phyloP scores from a whole-genome alignment of 208 protist species.

The Leishmania mexicana region DNA sequence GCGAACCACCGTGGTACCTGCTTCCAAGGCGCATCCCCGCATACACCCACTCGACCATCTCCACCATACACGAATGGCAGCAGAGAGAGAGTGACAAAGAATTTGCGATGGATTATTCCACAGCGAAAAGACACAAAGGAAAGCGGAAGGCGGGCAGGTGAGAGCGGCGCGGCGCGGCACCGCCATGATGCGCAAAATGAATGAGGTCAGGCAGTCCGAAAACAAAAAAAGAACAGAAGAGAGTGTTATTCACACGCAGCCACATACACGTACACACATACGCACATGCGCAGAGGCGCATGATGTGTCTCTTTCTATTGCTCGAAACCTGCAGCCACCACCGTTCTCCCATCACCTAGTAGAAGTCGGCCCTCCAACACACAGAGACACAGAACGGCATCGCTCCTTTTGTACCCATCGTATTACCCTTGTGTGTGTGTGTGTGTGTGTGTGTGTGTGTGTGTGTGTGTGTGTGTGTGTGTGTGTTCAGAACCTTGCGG shows the following conservation, averaged over 20 bases:
- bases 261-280: slow-evolving; percentile 6
- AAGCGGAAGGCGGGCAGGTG: background rate
- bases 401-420: background rate
- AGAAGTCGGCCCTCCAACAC: background rate
- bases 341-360: background rate
- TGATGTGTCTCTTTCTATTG: background rate
- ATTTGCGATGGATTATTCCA: background rate
- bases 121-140: background rate
- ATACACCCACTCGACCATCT: background rate
- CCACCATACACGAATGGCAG: background rate
- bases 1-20: background rate
- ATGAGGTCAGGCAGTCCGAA: background rate
- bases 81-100: background rate
- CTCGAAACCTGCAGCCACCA: background rate
- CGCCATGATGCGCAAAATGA: background rate
- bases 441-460: background rate
- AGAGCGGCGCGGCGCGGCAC: background rate
- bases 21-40: background rate
- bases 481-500: background rate
- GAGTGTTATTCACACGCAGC: background rate
- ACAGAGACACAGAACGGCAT: background rate
- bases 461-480: background rate
- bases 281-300: background rate
- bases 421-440: background rate
- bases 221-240: background rate